Conservation (phyloP, 2,329 filamentous ascomycete genomes). For the Fusarium sp. region DNA sequence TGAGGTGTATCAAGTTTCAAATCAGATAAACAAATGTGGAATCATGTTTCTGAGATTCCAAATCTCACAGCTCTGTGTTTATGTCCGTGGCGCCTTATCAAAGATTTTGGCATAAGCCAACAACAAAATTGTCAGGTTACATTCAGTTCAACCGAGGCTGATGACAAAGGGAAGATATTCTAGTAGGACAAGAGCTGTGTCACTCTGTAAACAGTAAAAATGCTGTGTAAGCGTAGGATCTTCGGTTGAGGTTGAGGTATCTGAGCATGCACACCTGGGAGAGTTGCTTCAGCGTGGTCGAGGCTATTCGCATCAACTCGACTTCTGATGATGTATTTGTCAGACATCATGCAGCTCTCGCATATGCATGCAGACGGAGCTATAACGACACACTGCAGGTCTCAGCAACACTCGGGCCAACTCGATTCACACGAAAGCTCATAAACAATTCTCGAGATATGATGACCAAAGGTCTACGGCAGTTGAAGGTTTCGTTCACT, state of each 20-base stretch:
- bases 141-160: not conserved
- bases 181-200: not conserved
- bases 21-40: constrained; percentile 20
- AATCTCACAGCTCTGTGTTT: not conserved
- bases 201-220: not conserved
- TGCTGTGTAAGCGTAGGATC: not conserved
- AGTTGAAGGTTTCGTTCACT: not conserved
- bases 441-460: not conserved
- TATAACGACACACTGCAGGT: constrained; percentile 14
- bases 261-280: not conserved
- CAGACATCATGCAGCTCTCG: constrained; percentile 10
- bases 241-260: not conserved
- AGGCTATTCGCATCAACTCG: constrained; percentile 12
- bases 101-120: not conserved
- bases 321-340: constrained; percentile 13
- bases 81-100: no score
- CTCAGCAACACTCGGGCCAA: not conserved
- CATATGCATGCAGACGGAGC: constrained; percentile 19
- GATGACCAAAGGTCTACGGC: not conserved
- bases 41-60: constrained; percentile 18
- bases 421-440: not conserved
- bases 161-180: constrained; percentile 2
- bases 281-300: not conserved
- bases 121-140: not conserved
- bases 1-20: constrained; percentile 1